These are phyloP conservation scores for Nannizziopsis arthrosporioides DNA, from an alignment of 2,329 filamentous ascomycete species.

Conservation along the genomic window DNA sequence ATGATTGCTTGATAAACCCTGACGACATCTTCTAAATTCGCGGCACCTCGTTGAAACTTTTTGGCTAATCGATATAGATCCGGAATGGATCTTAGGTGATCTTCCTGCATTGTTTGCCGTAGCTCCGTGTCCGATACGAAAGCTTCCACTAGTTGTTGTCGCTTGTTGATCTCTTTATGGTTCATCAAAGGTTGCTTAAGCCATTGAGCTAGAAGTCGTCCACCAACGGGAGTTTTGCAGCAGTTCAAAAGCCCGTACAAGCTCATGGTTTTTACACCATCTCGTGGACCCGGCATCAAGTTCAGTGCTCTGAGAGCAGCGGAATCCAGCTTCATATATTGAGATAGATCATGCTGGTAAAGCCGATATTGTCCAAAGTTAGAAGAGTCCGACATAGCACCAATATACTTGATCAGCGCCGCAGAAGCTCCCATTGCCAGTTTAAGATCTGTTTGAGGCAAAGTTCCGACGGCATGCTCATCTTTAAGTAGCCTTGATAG, in stretches of 20 bases:
- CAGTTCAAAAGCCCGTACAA: slow-evolving; percentile 88
- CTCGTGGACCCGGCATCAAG: slow-evolving; percentile 87
- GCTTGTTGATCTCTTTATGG: slow-evolving; percentile 72
- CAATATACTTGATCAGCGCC: slow-evolving; percentile 86
- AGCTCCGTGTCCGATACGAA: slow-evolving; percentile 89
- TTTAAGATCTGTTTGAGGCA: slow-evolving; percentile 87
- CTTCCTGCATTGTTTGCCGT: slow-evolving; percentile 90
- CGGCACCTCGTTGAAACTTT: slow-evolving; percentile 82
- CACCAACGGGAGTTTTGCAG: slow-evolving; percentile 92
- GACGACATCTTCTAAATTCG: slow-evolving; percentile 90
- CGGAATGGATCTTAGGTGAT: slow-evolving; percentile 82
- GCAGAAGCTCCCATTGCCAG: slow-evolving; percentile 92
- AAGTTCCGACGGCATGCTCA: slow-evolving; percentile 60
- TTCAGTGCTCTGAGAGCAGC: slow-evolving; percentile 89
- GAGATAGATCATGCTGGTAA: slow-evolving; percentile 90
- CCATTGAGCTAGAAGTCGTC: slow-evolving; percentile 85
- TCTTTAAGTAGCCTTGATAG: slow-evolving; percentile 76
- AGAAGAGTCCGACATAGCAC: slow-evolving; percentile 75
- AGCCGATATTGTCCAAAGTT: slow-evolving; percentile 97
- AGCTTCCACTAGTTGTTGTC: slow-evolving; percentile 88
- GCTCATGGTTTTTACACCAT: slow-evolving; percentile 96
- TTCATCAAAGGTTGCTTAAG: slow-evolving; percentile 95
- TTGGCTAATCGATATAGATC: slow-evolving; percentile 90
- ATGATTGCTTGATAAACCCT: slow-evolving; percentile 91
- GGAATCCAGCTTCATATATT: slow-evolving; percentile 97